Evolutionary conservation across 768 basidiomycete genomes (phyloP).

Genomic region (Termitomyces sp.): DNA sequence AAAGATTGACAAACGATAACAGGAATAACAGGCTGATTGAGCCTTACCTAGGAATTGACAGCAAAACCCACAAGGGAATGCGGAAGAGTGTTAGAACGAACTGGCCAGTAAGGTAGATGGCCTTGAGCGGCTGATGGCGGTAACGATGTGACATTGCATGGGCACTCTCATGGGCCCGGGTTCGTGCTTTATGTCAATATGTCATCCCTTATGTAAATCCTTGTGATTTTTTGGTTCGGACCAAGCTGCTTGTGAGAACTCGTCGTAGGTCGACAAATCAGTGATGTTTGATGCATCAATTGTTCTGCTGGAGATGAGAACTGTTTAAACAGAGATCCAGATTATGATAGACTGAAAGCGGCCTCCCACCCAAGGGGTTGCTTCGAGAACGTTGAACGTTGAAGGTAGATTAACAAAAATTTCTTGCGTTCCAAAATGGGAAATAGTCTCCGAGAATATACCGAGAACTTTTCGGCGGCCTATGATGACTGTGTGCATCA

Average conservation of each 20-base stretch:
- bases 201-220: background rate
- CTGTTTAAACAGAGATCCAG: background rate
- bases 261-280: background rate
- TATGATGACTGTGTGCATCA: no score
- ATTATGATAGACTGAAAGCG: background rate
- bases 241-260: background rate
- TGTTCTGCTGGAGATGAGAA: background rate
- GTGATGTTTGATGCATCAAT: background rate
- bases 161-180: background rate
- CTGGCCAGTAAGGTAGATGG: slow-evolving; percentile 39
- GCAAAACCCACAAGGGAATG: slow-evolving; percentile 41
- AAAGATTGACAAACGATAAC: background rate
- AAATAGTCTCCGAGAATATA: no score
- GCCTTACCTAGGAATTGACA: slow-evolving; percentile 29
- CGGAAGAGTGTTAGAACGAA: slow-evolving; percentile 32
- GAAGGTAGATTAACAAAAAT: no score
- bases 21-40: background rate
- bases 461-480: no score
- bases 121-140: slow-evolving; percentile 43
- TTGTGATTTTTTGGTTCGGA: background rate
- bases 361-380: no score
- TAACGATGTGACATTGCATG: slow-evolving; percentile 23
- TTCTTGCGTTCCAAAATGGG: no score
- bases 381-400: no score
- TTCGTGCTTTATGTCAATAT: background rate